A percentile compares a stretch with the other conserved stretches of the same genome.
These are phyloP conservation scores for Plenodomus tracheiphilus DNA, from an alignment of 2,329 filamentous ascomycete genomes.

Conservation along the genomic window DNA sequence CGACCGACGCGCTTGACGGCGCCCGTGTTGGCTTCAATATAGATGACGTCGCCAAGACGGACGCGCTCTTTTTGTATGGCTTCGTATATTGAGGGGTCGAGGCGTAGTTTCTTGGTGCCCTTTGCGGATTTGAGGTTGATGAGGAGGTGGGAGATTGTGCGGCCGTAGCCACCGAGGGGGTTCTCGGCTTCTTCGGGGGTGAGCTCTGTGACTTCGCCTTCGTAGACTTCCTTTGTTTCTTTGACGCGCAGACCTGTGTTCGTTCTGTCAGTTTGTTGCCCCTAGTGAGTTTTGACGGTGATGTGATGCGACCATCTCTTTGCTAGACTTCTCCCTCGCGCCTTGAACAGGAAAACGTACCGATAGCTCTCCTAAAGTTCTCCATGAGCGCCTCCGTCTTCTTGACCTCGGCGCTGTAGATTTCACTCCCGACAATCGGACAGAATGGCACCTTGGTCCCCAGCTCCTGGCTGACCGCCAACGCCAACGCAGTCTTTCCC, in stretches of 20 bases:
- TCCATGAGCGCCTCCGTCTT: constrained; percentile 99
- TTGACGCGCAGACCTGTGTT: constrained; percentile 76
- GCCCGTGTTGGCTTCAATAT: constrained; percentile 98
- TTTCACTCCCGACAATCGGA: constrained; percentile 95
- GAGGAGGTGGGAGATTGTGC: constrained; percentile 93
- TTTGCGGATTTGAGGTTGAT: constrained; percentile 94
- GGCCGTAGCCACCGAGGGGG: constrained; percentile 92
- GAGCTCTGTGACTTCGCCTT: constrained; percentile 96
- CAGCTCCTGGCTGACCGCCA: constrained; percentile 94
- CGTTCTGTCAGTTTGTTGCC: background rate
- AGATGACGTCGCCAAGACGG: constrained; percentile 94
- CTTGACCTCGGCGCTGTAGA: constrained; percentile 98
- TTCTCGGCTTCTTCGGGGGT: constrained; percentile 98
- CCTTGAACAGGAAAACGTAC: constrained; percentile 47
- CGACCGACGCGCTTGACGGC: constrained; percentile 96
- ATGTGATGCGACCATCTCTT: background rate
- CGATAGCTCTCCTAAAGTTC: constrained; percentile 96
- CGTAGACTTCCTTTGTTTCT: constrained; percentile 99
- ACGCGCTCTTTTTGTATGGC: constrained; percentile 98
- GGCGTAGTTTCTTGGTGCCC: constrained; percentile 94
- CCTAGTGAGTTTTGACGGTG: constrained; percentile 6
- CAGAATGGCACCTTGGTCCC: constrained; percentile 99
- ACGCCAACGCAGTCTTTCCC: constrained; percentile 93
- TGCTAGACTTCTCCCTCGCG: background rate
- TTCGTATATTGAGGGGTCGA: constrained; percentile 98